phyloP scores from a whole-genome alignment of 179 eudicot species.

The Pouteria campechiana region DNA sequence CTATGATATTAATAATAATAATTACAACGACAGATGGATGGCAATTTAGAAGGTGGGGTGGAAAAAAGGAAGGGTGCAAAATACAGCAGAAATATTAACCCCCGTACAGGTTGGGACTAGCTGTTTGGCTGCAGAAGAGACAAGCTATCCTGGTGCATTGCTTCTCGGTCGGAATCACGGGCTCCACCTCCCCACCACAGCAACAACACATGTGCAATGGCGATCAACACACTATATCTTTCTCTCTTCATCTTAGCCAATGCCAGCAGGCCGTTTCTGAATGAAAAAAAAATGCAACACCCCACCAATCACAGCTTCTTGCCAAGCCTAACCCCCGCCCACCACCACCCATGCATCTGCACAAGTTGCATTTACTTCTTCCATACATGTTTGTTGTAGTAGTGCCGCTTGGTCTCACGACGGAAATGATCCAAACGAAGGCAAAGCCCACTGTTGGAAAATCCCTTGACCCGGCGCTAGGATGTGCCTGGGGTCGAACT shows the following conservation, averaged over 20 bases:
- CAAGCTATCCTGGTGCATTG: too few relatives aligned
- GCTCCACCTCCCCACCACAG: too few relatives aligned
- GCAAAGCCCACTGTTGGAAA: too few relatives aligned
- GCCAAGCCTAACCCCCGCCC: neutral
- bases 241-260: too few relatives aligned
- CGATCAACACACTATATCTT: neutral
- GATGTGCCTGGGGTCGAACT: constrained; percentile 60
- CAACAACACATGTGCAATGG: constrained; percentile 3
- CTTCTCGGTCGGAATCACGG: constrained; percentile 3
- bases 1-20: too few relatives aligned
- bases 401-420: neutral
- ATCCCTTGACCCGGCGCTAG: constrained; percentile 78
- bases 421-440: neutral
- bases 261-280: too few relatives aligned
- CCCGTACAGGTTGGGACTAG: too few relatives aligned
- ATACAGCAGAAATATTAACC: too few relatives aligned
- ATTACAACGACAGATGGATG: too few relatives aligned
- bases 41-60: too few relatives aligned
- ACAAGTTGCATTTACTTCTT: neutral
- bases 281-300: neutral
- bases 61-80: too few relatives aligned
- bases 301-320: neutral
- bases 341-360: neutral
- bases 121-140: too few relatives aligned
- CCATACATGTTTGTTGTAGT: neutral